Conservation (phyloP, 768 basidiomycete species). For the Astraeus odoratus region DNA sequence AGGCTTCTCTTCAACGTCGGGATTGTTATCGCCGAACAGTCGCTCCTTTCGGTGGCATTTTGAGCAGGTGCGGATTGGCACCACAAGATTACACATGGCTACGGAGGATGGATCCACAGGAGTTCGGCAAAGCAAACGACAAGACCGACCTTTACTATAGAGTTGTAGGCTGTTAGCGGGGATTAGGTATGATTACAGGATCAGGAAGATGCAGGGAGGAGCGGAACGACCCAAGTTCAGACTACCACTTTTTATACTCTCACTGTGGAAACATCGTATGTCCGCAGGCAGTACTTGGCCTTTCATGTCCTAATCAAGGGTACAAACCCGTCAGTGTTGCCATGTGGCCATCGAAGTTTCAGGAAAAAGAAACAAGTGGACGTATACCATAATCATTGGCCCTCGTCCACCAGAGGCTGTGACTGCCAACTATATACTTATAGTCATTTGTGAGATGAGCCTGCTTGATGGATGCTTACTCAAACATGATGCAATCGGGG, state of each 20-base stretch:
- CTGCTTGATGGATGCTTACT: too few species aligned
- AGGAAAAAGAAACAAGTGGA: background rate
- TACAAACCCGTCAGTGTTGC: background rate
- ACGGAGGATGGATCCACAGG: background rate
- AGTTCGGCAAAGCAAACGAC: background rate
- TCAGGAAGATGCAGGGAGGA: background rate
- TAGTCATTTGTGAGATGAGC: too few species aligned
- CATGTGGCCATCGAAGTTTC: background rate
- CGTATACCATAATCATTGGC: background rate
- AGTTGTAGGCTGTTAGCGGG: background rate
- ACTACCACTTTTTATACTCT: background rate
- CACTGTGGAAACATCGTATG: background rate
- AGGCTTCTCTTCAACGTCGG: conserved; percentile 13
- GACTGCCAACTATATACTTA: too few species aligned
- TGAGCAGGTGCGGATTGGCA: conserved; percentile 26
- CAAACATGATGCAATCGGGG: too few species aligned
- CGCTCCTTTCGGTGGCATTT: conserved; percentile 21
- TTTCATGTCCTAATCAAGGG: background rate
- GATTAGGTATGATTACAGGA: background rate
- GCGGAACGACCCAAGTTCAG: background rate
- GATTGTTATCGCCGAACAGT: conserved; percentile 16
- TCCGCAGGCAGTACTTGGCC: background rate
- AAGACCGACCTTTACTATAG: background rate
- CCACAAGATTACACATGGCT: conserved; percentile 25
- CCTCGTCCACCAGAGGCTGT: background rate